Evolutionary conservation across 2,329 filamentous ascomycete genomes (phyloP).

Genomic region (Colletotrichum limetticola): DNA sequence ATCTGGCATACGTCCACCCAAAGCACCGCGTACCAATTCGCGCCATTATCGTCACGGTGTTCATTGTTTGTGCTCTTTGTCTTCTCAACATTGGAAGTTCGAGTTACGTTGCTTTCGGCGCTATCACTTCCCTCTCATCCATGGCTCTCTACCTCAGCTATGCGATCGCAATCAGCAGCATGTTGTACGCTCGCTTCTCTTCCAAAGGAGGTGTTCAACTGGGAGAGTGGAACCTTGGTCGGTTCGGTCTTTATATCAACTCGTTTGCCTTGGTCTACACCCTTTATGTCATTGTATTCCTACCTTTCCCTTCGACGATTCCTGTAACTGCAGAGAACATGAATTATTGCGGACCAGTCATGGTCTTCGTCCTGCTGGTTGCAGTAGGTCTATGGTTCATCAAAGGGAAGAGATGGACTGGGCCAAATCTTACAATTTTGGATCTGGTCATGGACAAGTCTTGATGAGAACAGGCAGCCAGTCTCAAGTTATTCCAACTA

Average conservation of each 20-base stretch:
- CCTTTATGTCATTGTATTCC: background rate
- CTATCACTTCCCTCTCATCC: background rate
- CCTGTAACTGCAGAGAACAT: constrained; percentile 5
- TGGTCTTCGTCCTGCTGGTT: background rate
- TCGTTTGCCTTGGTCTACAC: background rate
- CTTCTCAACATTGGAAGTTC: constrained; percentile 9
- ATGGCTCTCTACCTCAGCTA: constrained; percentile 12
- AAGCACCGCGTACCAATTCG: constrained; percentile 3
- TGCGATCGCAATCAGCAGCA: constrained; percentile 16
- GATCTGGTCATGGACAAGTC: background rate
- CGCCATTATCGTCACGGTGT: background rate
- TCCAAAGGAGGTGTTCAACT: background rate
- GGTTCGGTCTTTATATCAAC: constrained; percentile 9
- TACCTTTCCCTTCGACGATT: background rate
- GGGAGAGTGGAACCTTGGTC: constrained; percentile 2
- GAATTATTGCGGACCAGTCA: constrained; percentile 16
- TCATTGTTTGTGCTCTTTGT: constrained; percentile 5
- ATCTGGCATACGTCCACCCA: constrained; percentile 4
- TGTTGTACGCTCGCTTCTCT: background rate
- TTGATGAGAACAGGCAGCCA: background rate
- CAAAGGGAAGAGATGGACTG: background rate
- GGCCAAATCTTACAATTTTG: background rate
- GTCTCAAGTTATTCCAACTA: background rate
- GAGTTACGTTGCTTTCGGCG: background rate
- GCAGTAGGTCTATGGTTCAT: background rate